phyloP scores from a whole-genome alignment of 257 asterid genomes.

The Przewalskia tangutica region DNA sequence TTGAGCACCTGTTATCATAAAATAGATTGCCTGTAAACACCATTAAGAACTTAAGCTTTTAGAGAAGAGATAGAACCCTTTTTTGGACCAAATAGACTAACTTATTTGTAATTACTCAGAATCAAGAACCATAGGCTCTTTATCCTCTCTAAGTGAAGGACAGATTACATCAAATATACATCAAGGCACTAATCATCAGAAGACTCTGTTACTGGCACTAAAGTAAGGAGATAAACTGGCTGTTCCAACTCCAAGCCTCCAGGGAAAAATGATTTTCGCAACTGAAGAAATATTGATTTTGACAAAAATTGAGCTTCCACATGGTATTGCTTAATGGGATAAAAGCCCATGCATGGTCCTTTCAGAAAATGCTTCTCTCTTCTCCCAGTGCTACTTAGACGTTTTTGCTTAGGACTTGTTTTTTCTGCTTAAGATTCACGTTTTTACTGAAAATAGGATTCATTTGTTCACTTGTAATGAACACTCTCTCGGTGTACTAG shows the following conservation, averaged over 20 bases:
- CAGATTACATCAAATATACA: not conserved
- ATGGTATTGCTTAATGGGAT: not conserved
- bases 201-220: not conserved
- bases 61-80: not conserved
- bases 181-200: not conserved
- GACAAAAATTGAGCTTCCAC: not conserved
- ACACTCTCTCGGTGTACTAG: not conserved
- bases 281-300: not conserved
- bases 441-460: not conserved
- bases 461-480: not conserved
- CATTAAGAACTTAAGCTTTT: not conserved
- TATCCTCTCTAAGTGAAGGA: not conserved
- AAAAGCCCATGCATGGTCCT: not conserved
- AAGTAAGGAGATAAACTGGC: not conserved
- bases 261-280: not conserved
- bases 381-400: not conserved
- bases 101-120: not conserved
- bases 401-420: not conserved
- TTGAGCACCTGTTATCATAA: slow-evolving; percentile 39
- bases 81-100: not conserved
- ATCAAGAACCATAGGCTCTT: not conserved
- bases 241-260: not conserved
- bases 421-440: not conserved
- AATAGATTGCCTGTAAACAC: not conserved
- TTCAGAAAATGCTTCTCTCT: not conserved